Base-by-base conservation (phyloP, 371 early-diverging fungal genomes). In the Syncephalastrum sp. region DNA sequence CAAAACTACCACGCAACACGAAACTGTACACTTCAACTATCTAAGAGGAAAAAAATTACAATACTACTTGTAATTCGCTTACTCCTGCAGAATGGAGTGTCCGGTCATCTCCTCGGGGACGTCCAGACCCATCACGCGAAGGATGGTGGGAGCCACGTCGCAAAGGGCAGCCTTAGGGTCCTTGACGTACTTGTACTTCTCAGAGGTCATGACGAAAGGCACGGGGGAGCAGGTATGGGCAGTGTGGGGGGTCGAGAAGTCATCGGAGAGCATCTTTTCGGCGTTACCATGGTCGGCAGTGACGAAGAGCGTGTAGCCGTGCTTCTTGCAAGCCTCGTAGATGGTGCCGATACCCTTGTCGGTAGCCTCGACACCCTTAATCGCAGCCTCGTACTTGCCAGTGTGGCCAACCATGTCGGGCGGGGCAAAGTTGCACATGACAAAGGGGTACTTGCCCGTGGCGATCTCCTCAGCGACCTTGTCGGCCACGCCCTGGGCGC, bases 281-380 rank as follows among this genome's bases (percentile, higher is more conserved):
- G 98, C 99, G 70, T 99, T 99, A 50, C 99, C 99, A 79, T 99
- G 99, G 81, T 99, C 99, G 21, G 99, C 93, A 13, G 99, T 99
- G 60, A 99, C 80, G 60, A 99, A 91, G 50, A 99, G 84, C 50
- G 86, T 81, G 76, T 99, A 99, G 38, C 90, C 92, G 57, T 93
- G 81, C 67, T 82, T 70, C 68, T 89, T 86, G 76, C 98, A 97
- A 27, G 94, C 94, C 60, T 93, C 91, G 68, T 90, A 92, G 67
- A 99, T 91, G 61, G 82, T 81, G 42, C 97, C 96, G 63, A 99
- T 98, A 19, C 89, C 94, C 67, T 85, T 81, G 75, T 99, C 99
- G 13, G 98, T 96, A 3, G 93, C 93, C 60, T 84, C 91, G 43
- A 99, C 92, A 55, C 93, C 99, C 78, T 91, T 81, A 54, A 88